These are phyloP conservation scores for Wallemia hederae DNA, from an alignment of 1,284 basidiomycete genomes.

Conservation along the genomic window DNA sequence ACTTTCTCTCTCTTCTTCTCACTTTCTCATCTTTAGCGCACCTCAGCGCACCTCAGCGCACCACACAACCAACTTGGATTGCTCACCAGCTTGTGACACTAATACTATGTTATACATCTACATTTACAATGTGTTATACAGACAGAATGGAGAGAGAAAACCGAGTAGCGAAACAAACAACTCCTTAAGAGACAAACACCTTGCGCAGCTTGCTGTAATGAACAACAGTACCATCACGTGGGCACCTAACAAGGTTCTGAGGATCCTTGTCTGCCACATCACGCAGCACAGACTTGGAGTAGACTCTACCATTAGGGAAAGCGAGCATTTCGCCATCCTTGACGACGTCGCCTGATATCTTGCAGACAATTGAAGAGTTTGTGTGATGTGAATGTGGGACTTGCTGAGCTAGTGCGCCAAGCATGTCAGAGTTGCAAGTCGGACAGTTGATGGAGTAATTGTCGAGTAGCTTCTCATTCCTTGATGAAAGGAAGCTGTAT, in stretches of 20 bases:
- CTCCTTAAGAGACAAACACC: constrained; percentile 43
- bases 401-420: constrained; percentile 48
- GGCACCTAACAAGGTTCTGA: constrained; percentile 43
- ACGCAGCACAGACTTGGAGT: constrained; percentile 55
- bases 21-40: too few relatives aligned
- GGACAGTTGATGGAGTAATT: constrained; percentile 57
- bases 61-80: not conserved
- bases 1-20: too few relatives aligned
- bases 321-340: constrained; percentile 69
- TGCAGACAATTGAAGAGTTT: constrained; percentile 82
- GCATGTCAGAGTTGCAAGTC: constrained; percentile 40
- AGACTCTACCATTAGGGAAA: constrained; percentile 77
- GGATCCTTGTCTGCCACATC: constrained; percentile 50
- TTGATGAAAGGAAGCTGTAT: not conserved
- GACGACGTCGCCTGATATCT: constrained; percentile 72
- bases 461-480: not conserved
- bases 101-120: not conserved
- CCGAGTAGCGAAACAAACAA: too few relatives aligned
- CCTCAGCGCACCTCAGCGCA: too few relatives aligned
- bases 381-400: constrained; percentile 80
- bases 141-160: not conserved
- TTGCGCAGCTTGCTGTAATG: constrained; percentile 40
- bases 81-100: not conserved
- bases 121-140: not conserved
- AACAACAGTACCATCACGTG: constrained; percentile 36